Evolutionary conservation across 2,329 filamentous ascomycete genomes (phyloP).

Genomic region (Monilinia vaccinii-corymbosi): DNA sequence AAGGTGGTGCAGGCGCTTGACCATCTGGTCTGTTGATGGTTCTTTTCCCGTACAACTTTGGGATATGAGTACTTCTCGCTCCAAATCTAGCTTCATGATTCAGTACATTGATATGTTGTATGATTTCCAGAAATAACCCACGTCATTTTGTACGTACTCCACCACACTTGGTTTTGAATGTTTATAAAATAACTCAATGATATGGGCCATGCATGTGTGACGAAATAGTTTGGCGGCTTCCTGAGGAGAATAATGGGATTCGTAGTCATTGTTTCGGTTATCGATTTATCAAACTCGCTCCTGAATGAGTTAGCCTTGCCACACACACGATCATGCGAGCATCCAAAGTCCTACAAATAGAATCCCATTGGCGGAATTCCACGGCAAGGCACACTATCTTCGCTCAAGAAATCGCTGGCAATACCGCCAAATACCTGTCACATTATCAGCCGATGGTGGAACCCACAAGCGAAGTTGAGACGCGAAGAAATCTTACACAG

Average conservation of each 20-base stretch:
- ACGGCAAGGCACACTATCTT: neutral
- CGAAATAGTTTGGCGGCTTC: neutral
- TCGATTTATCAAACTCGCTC: neutral
- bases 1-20: neutral
- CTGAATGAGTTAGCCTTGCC: neutral
- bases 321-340: neutral
- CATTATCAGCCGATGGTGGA: neutral
- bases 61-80: neutral
- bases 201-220: neutral
- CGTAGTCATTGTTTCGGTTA: neutral
- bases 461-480: neutral
- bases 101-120: neutral
- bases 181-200: neutral
- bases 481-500: neutral
- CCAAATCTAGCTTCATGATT: neutral
- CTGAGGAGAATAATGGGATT: neutral
- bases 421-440: slow-evolving; percentile 1
- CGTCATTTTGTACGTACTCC: neutral
- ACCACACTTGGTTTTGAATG: slow-evolving; percentile 1
- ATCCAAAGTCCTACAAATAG: neutral
- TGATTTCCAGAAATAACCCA: neutral
- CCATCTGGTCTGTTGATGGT: neutral
- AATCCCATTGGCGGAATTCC: slow-evolving; percentile 7
- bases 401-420: neutral
- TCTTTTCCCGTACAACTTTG: slow-evolving; percentile 1